Percentiles rank a stretch among this genome's conserved stretches.
These are phyloP conservation scores for Rehmannia glutinosa DNA, from an alignment of 257 asterid genomes.

Conservation along the genomic window DNA sequence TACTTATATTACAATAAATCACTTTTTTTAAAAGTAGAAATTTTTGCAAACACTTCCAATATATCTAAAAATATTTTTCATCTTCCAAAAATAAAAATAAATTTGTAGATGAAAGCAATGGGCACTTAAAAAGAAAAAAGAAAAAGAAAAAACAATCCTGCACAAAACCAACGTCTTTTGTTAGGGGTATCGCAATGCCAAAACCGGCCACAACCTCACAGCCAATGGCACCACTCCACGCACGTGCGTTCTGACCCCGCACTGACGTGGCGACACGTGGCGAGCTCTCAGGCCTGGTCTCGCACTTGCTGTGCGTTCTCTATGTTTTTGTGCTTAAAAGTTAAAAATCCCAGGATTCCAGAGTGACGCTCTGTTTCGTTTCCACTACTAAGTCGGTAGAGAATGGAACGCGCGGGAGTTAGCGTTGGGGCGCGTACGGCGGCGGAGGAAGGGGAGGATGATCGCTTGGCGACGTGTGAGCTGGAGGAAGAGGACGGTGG, in stretches of 20 bases:
- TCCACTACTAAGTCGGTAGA: neutral
- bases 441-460: constrained; percentile 4
- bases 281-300: neutral
- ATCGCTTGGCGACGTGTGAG: constrained; percentile 13
- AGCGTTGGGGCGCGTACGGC: neutral
- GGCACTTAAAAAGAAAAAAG: too few species aligned
- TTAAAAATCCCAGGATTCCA: too few species aligned
- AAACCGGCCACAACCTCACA: neutral
- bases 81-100: too few species aligned
- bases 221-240: neutral
- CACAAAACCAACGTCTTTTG: too few species aligned
- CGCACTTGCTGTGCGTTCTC: neutral
- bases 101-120: too few species aligned
- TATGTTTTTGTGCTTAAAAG: neutral
- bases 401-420: constrained; percentile 14
- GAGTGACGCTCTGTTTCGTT: neutral
- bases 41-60: too few species aligned
- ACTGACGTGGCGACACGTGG: constrained; percentile 29
- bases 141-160: too few species aligned
- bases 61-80: too few species aligned
- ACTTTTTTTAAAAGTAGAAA: too few species aligned
- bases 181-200: too few species aligned
- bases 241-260: neutral
- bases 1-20: too few species aligned
- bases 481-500: neutral